Percentiles rank a stretch among this genome's conserved stretches.
Conservation (phyloP, 2,329 filamentous ascomycete species). For the Cladorrhinum sp. region DNA sequence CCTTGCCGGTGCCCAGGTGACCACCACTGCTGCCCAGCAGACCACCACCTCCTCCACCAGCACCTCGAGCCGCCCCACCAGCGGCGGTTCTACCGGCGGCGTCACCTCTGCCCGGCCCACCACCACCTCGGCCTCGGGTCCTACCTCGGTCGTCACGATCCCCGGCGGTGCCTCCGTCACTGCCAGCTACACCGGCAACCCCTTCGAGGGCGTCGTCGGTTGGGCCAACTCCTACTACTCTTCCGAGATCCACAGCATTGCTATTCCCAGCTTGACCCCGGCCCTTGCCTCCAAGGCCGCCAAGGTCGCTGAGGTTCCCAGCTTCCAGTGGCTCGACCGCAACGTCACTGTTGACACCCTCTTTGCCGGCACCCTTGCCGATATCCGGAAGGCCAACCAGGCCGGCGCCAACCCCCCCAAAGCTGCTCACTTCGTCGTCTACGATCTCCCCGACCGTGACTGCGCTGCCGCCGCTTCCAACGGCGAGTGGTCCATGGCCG, state of each 20-base stretch:
- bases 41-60: slow-evolving; percentile 21
- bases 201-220: slow-evolving; percentile 47
- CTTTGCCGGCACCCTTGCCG: slow-evolving; percentile 43
- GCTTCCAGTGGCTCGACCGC: slow-evolving; percentile 53
- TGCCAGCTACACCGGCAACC: slow-evolving; percentile 51
- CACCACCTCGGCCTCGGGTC: slow-evolving; percentile 30
- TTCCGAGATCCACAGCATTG: slow-evolving; percentile 52
- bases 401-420: slow-evolving; percentile 40
- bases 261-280: slow-evolving; percentile 60
- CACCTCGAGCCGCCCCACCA: slow-evolving; percentile 17
- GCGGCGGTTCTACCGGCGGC: slow-evolving; percentile 17
- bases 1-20: slow-evolving; percentile 31
- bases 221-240: slow-evolving; percentile 56
- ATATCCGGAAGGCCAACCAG: slow-evolving; percentile 35
- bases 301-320: slow-evolving; percentile 50
- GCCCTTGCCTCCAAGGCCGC: slow-evolving; percentile 51
- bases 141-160: slow-evolving; percentile 26
- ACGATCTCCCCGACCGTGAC: slow-evolving; percentile 58
- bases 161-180: slow-evolving; percentile 35
- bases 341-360: slow-evolving; percentile 45
- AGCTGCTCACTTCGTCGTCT: slow-evolving; percentile 52
- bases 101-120: slow-evolving; percentile 33
- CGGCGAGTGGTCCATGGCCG: slow-evolving; percentile 51
- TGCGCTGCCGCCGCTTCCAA: slow-evolving; percentile 57
- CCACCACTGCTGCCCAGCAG: slow-evolving; percentile 15